Conservation (phyloP, 202 grass and related monocot species). For the Schoenoplectus tabernaemontani region DNA sequence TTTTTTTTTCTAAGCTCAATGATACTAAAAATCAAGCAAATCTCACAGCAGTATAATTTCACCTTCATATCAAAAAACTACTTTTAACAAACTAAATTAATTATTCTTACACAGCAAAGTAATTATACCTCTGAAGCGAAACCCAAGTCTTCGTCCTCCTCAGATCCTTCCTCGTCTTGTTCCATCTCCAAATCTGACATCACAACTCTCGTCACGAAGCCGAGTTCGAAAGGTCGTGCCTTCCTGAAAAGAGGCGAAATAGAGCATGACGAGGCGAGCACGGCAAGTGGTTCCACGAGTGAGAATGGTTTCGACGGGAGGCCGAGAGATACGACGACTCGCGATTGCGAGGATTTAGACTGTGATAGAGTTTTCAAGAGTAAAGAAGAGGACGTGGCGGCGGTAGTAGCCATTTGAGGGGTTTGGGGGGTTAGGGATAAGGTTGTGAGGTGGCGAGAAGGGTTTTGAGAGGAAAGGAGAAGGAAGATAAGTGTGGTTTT, state of each 20-base stretch:
- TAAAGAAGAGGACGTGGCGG: conserved; percentile 14
- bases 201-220: conserved; percentile 41
- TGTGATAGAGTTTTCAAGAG: conserved; percentile 33
- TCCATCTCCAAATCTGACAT: conserved; percentile 50
- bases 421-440: conserved; percentile 34
- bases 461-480: background rate
- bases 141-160: conserved; percentile 26
- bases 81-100: background rate
- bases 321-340: conserved; percentile 8
- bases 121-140: conserved; percentile 14
- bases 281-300: conserved; percentile 1
- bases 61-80: background rate
- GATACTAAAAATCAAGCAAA: background rate
- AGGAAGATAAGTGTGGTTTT: conserved; percentile 22
- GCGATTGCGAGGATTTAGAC: background rate
- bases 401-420: background rate
- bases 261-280: conserved; percentile 21
- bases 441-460: conserved; percentile 8
- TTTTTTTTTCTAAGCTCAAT: background rate
- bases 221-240: conserved; percentile 25
- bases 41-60: background rate
- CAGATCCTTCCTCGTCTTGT: conserved; percentile 28
- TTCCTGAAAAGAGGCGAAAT: conserved; percentile 19
- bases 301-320: conserved; percentile 14
- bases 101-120: background rate